Percentiles rank a stretch among this genome's conserved stretches.
Conservation (phyloP, 2,329 filamentous ascomycete species). For the Grosmannia clavigera region DNA sequence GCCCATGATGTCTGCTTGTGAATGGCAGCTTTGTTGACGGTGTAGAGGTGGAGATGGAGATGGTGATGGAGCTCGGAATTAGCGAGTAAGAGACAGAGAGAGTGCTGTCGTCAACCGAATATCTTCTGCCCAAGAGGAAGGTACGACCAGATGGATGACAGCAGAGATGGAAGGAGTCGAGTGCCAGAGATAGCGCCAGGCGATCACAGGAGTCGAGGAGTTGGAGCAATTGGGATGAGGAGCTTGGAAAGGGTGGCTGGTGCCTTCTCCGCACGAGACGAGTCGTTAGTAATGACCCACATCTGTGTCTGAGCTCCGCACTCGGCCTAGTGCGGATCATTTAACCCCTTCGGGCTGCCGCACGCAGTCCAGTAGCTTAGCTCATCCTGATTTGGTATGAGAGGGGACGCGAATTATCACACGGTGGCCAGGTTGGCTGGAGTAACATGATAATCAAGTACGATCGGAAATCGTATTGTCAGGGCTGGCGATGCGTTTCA, state of each 20-base stretch:
- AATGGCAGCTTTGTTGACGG: neutral
- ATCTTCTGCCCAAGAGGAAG: neutral
- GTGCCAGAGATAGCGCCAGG: neutral
- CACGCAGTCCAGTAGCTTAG: neutral
- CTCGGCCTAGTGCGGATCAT: neutral
- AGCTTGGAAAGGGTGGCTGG: neutral
- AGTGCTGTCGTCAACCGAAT: neutral
- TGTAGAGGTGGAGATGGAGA: neutral
- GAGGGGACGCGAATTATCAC: too few relatives aligned
- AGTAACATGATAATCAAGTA: too few relatives aligned
- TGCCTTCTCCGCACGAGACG: neutral
- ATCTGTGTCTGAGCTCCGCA: neutral
- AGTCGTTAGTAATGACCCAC: neutral
- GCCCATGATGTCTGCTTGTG: slow-evolving; percentile 10
- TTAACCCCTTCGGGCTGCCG: neutral
- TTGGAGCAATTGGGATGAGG: neutral
- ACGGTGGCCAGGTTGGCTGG: too few relatives aligned
- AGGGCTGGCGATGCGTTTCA: too few relatives aligned
- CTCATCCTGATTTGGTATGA: neutral
- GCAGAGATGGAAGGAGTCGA: slow-evolving; percentile 1
- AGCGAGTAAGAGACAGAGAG: neutral
- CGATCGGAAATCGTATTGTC: too few relatives aligned
- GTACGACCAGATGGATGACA: neutral
- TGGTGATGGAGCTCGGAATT: neutral
- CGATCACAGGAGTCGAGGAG: neutral